A percentile compares a stretch with the other conserved stretches of the same genome.
These are phyloP conservation scores for Claviceps fusiformis DNA, from an alignment of 2,329 filamentous ascomycete species.

Conservation along the genomic window DNA sequence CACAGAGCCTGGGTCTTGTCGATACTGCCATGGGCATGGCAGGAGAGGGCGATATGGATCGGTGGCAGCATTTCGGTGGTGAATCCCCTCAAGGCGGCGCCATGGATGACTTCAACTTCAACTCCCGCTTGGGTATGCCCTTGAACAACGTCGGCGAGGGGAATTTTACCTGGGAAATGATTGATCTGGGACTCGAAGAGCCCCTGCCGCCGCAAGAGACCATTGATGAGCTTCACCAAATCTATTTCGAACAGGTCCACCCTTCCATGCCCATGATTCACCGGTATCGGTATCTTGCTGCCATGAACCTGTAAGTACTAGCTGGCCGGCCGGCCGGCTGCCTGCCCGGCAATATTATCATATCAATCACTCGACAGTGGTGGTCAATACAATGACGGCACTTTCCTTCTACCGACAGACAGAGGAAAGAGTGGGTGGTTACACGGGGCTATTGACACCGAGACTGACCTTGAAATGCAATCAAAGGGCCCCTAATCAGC, in stretches of 20 bases:
- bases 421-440: background rate
- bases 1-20: constrained; percentile 19
- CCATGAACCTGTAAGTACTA: constrained; percentile 59
- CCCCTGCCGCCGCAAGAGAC: constrained; percentile 45
- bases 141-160: constrained; percentile 35
- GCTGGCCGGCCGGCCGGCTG: no score
- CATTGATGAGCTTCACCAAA: constrained; percentile 75
- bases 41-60: constrained; percentile 37
- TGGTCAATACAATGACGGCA: no score
- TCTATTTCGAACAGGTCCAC: constrained; percentile 87
- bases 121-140: constrained; percentile 32
- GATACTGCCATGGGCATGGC: constrained; percentile 34
- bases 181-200: constrained; percentile 45
- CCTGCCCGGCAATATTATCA: background rate
- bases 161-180: constrained; percentile 69
- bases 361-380: background rate
- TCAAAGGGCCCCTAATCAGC: constrained; percentile 60
- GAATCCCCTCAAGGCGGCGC: constrained; percentile 35
- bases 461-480: no score
- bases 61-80: constrained; percentile 41
- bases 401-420: no score
- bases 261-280: constrained; percentile 81
- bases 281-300: constrained; percentile 71
- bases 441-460: background rate
- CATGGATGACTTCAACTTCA: constrained; percentile 47